Conservation (phyloP, 1,284 basidiomycete species). For the Heterobasidion parviporum region DNA sequence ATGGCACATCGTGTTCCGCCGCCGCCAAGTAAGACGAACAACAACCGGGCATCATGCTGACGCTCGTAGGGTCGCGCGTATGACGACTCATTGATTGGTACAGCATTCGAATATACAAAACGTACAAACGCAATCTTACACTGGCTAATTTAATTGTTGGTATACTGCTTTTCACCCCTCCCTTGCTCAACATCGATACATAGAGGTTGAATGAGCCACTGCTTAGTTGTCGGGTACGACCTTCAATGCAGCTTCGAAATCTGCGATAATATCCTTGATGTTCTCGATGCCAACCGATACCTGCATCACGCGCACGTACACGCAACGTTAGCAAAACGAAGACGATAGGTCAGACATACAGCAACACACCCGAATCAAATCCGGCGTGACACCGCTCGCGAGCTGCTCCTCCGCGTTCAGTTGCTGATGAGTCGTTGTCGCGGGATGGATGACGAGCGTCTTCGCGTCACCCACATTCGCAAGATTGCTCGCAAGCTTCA, state of each 20-base stretch:
- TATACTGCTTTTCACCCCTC: background rate
- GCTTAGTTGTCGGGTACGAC: conserved; percentile 10
- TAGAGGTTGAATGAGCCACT: too few relatives aligned
- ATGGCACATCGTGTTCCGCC: too few relatives aligned
- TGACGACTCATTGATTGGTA: background rate
- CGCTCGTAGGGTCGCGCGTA: too few relatives aligned
- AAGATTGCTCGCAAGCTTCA: conserved; percentile 70
- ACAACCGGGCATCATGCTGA: too few relatives aligned
- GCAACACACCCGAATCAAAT: conserved; percentile 65
- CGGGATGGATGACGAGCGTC: conserved; percentile 79
- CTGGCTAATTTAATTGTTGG: background rate
- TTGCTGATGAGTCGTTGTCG: conserved; percentile 80
- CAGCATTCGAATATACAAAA: background rate
- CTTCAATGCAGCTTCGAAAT: conserved; percentile 62
- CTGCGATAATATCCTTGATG: conserved; percentile 79
- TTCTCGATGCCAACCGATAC: conserved; percentile 78
- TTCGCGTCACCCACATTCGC: conserved; percentile 81
- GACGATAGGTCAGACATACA: background rate
- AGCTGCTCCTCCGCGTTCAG: conserved; percentile 62
- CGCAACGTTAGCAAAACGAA: background rate
- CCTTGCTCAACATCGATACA: background rate
- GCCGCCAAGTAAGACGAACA: too few relatives aligned
- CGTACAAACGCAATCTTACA: background rate
- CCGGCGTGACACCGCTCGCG: conserved; percentile 69
- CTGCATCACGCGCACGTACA: conserved; percentile 17